Base-by-base conservation (phyloP, 805 yeast species). In the Metschnikowia peoriensis region DNA sequence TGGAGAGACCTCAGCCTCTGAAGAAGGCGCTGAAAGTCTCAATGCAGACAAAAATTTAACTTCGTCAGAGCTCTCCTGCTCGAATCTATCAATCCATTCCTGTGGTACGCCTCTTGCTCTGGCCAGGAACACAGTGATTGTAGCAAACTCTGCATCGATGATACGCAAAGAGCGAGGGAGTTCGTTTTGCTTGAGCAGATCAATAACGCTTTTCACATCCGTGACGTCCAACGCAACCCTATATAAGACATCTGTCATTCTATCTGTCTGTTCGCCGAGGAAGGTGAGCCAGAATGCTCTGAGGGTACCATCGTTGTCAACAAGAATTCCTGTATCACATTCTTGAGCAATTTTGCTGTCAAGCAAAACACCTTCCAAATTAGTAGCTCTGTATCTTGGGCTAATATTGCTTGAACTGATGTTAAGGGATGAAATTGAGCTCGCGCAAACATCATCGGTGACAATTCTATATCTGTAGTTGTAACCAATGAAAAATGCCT, bases 101-200 rank as follows among this genome's bases (percentile, higher is more conserved):
- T 88, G 93, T 0, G 94, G 82, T 22, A 91, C 96, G n/a, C 96
- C 96, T 62, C 89, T 79, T 43, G 88, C 81, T 68, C 97, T 82
- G 2, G 96, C 96, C 62, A 83, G 86, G 28, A 84, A 78, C 27
- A 90, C 74, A 1, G 89, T 79, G 35, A 87, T 73, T 0, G 91
- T 76, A 14, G 80, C 79, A 60, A 89, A 84, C 61, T 89, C 97
- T 38, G 89, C 86, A 63, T 91, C 97, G 46, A 92, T 77, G 46
- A 89, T 83, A 54, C 87, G 77, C 41, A 84, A 65, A 29, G 78
- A 72, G 37, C 61, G 59, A 6, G 93, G 91, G 1, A 69, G 66
- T 17, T 68, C 63, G 43, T 79, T 79, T 17, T 76, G 73, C 54
- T 78, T 79, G 49, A 90, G 73, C 41, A 71, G 66, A 27, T 80